phyloP scores from a whole-genome alignment of 257 asterid genomes.

The Nyctanthes arbortristis region DNA sequence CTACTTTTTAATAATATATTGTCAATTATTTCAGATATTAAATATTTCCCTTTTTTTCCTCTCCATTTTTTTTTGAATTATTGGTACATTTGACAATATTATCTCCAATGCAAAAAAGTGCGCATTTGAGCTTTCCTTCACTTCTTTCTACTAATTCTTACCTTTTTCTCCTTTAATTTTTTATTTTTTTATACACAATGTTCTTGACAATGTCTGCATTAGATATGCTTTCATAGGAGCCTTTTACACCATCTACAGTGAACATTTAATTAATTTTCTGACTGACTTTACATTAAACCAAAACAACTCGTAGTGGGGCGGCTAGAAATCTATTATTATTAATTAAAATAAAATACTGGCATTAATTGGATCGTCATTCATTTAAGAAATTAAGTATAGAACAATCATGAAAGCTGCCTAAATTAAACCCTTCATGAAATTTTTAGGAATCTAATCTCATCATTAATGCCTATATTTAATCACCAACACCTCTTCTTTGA shows the following conservation, averaged over 20 bases:
- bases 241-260: neutral
- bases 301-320: constrained; percentile 30
- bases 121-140: too few relatives aligned
- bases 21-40: too few relatives aligned
- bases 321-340: constrained; percentile 23
- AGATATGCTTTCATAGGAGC: neutral
- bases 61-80: too few relatives aligned
- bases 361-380: neutral
- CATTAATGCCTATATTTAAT: constrained; percentile 43
- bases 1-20: too few relatives aligned
- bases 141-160: too few relatives aligned
- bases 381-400: neutral
- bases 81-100: too few relatives aligned
- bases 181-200: too few relatives aligned
- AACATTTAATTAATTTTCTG: too few relatives aligned
- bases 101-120: too few relatives aligned
- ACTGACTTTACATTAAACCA: constrained; percentile 6
- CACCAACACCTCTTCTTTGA: constrained; percentile 16
- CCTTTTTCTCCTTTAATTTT: too few relatives aligned
- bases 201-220: neutral
- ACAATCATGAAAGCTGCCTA: constrained; percentile 8
- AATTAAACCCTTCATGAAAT: constrained; percentile 7
- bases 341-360: constrained; percentile 3
- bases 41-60: too few relatives aligned
- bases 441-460: constrained; percentile 34